These are phyloP conservation scores for Ambrosiella xylebori DNA, from an alignment of 2,329 filamentous ascomycete genomes.

Conservation along the genomic window DNA sequence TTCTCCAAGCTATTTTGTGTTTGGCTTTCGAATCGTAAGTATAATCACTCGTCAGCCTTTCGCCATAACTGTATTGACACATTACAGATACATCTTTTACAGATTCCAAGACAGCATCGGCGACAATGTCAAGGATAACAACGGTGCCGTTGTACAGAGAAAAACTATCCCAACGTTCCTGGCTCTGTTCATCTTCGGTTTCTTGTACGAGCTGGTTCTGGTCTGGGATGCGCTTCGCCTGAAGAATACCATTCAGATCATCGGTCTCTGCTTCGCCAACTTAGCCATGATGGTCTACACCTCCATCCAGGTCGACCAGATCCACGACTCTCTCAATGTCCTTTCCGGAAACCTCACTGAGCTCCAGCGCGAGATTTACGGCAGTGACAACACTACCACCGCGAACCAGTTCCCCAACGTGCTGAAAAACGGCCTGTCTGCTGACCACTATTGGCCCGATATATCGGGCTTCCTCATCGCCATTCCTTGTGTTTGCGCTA, in stretches of 20 bases:
- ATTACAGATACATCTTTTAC: constrained; percentile 65
- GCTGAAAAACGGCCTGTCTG: constrained; percentile 25
- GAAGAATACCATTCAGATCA: constrained; percentile 97
- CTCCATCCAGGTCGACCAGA: constrained; percentile 82
- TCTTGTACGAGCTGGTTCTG: constrained; percentile 76
- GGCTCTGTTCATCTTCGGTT: constrained; percentile 92
- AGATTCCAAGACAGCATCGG: constrained; percentile 54
- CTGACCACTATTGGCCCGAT: constrained; percentile 43
- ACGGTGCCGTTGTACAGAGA: constrained; percentile 28
- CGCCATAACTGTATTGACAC: neutral
- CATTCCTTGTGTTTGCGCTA: constrained; percentile 66
- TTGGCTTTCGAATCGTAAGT: constrained; percentile 75
- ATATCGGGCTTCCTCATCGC: constrained; percentile 66
- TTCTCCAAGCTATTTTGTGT: constrained; percentile 62
- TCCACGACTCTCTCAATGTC: constrained; percentile 48
- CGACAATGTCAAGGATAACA: constrained; percentile 22
- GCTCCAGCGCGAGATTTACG: constrained; percentile 8
- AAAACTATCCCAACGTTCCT: constrained; percentile 85
- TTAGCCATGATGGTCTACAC: constrained; percentile 83
- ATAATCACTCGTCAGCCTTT: neutral
- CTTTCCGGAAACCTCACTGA: constrained; percentile 7
- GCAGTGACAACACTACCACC: neutral
- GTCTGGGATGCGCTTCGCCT: constrained; percentile 85
- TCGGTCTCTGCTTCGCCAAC: constrained; percentile 87
- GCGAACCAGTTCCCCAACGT: constrained; percentile 26